Evolutionary conservation across 768 basidiomycete species (phyloP), one percentile per base, ranked within the genome.

Genomic region (Psilocybe tampanensis): DNA sequence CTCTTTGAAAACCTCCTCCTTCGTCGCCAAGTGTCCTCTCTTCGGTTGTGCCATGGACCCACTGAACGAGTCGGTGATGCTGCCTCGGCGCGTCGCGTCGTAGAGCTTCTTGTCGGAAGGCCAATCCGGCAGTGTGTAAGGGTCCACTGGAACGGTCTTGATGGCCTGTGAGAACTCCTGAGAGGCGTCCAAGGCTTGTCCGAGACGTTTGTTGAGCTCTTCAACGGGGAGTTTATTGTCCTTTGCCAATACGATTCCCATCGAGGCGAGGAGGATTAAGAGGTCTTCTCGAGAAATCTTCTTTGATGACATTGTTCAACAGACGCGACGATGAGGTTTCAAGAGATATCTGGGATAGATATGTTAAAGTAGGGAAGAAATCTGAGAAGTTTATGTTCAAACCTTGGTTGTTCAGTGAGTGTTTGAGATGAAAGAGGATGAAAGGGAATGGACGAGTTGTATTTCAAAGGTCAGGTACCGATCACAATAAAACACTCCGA

Each of bases 1-100:
- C 52, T 73, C 70, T 54, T 58, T 63, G 59, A 73, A 72, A 0
- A 69, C 72, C 19, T 75, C 66, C 39, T 68, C 62, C 54, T 66
- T 59, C 8, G 60, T 49, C 4, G 65, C 55, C 24, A 57, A 59
- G n/a, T 49, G 18, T 1, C 61, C 60, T 36, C 65, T 50, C 57
- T 65, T 44, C 24, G 47, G 26, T 53, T 62, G 24, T 44, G 34
- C 36, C 58, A 59, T 41, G 54, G 54, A 55, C 29, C 57, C 53
- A 18, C 22, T 61, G n/a, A 60, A 60, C 6, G 54, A 58, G 49
- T 72, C 68, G 23, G 58, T 56, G 11, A 70, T 18, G 34, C 63
- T 73, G 3, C 63, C 58, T 23, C 67, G 55, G 33, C 65, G 59
- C 3, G 67, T 63, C 8, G 62, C 62, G n/a, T 66, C 54, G 3